A percentile compares a stretch with the other conserved stretches of the same genome.
These are phyloP conservation scores for Xylariaceae sp. DNA, from an alignment of 2,329 filamentous ascomycete genomes.

Conservation along the genomic window DNA sequence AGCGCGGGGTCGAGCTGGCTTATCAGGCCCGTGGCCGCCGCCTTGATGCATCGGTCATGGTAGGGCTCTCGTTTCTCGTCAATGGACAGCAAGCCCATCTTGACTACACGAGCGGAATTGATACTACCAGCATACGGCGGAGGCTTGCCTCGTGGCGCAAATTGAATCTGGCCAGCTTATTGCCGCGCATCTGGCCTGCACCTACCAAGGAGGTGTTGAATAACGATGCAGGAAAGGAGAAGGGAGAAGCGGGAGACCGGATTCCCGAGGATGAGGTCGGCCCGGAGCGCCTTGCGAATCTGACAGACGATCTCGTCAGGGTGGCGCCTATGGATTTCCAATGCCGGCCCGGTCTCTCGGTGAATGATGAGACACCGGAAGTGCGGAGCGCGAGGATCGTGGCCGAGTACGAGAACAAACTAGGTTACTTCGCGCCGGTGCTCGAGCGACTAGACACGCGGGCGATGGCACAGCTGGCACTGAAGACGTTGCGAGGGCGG, in stretches of 20 bases:
- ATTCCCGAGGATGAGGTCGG: background rate
- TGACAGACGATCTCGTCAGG: conserved; percentile 3
- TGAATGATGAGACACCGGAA: background rate
- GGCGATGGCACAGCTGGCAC: conserved; percentile 15
- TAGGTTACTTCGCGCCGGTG: conserved; percentile 17
- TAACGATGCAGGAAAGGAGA: background rate
- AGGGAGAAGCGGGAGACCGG: background rate
- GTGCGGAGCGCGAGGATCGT: background rate
- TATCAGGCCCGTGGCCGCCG: conserved; percentile 13
- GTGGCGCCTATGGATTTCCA: conserved; percentile 8
- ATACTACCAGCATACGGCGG: conserved; percentile 8
- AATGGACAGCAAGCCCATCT: conserved; percentile 14
- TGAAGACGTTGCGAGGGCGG: conserved; percentile 12
- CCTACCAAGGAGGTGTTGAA: background rate
- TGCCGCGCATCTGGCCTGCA: background rate
- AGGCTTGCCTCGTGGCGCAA: background rate
- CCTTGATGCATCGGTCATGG: conserved; percentile 15
- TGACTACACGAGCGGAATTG: conserved; percentile 21
- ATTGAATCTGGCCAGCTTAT: background rate
- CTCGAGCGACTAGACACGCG: conserved; percentile 18
- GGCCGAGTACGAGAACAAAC: conserved; percentile 3
- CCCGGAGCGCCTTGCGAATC: background rate
- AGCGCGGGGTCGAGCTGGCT: conserved; percentile 17
- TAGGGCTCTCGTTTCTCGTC: conserved; percentile 20
- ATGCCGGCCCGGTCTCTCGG: background rate